Percentiles rank a stretch among this genome's conserved stretches.
phyloP scores from a whole-genome alignment of 2,329 filamentous ascomycete species.

The Dactylellina parvicollis region DNA sequence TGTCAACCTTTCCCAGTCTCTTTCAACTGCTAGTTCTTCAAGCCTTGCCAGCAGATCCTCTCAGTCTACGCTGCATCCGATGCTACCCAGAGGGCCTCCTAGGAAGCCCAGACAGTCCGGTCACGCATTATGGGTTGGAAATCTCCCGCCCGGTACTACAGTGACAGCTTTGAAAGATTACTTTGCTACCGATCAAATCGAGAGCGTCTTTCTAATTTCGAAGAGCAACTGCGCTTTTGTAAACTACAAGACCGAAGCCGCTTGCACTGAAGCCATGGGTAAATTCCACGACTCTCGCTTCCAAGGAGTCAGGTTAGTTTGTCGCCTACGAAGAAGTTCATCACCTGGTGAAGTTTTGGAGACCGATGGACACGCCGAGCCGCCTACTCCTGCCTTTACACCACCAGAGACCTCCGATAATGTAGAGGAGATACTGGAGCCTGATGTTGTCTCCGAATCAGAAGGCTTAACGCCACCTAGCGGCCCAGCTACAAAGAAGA shows the following conservation, averaged over 20 bases:
- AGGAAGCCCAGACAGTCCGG: conserved; percentile 76
- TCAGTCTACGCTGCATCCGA: conserved; percentile 51
- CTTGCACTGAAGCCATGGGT: conserved; percentile 79
- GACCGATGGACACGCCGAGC: conserved; percentile 28
- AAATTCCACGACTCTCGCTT: conserved; percentile 92
- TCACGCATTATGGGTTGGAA: conserved; percentile 95
- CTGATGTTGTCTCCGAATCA: conserved; percentile 14
- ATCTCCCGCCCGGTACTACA: conserved; percentile 83
- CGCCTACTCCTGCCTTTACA: conserved; percentile 1
- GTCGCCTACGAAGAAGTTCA: conserved; percentile 74
- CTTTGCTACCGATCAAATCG: conserved; percentile 80
- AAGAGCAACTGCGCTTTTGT: conserved; percentile 98
- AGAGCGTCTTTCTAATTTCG: conserved; percentile 91
- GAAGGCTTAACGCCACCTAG: conserved; percentile 15
- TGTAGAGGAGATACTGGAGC: neutral
- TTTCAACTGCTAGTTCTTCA: conserved; percentile 24
- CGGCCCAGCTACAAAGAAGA: conserved; percentile 54
- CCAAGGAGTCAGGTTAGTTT: conserved; percentile 84
- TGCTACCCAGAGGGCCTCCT: conserved; percentile 69
- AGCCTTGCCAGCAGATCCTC: conserved; percentile 39
- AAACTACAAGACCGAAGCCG: conserved; percentile 84
- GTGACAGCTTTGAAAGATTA: conserved; percentile 88
- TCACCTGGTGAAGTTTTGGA: conserved; percentile 60
- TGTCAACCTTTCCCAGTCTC: conserved; percentile 24
- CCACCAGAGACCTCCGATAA: conserved; percentile 23